Evolutionary conservation across 208 protist genomes (phyloP), one percentile per base, ranked within the genome.

Genomic region (Trypanosoma platydactyli): DNA sequence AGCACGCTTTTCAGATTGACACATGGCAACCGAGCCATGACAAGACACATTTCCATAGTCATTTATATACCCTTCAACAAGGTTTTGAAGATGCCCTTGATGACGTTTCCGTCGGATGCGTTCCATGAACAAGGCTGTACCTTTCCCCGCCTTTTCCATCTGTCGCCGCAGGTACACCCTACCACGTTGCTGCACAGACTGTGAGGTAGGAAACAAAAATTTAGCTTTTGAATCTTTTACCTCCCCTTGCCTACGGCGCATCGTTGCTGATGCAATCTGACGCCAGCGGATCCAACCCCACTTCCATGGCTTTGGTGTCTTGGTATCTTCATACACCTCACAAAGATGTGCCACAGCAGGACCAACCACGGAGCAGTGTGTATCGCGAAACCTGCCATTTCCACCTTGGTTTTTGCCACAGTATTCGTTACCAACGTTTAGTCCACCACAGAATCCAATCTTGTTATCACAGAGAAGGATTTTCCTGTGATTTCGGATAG

Each of bases 361-460:
- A 18, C 94, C 94, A 1, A 74, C 58, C 0, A 97, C 79, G 4
- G 73, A 55, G 68, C 89, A 91, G 45, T 96, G 89, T 16, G 84
- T 94, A 71, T 97, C 94, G 29, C 92, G 81, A 61, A 97, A 97
- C 46, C 79, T 73, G 7, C 88, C 88, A 45, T 62, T 89, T 22
- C 90, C 91, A 11, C 89, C 90, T 2, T 69, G 64, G 12, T 44
- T 68, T 40, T 44, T 71, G 3, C 91, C 87, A 69, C 88, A 94
- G 78, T 97, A 97, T 55, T 96, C 88, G 72, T 97, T 92, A 38
- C 89, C 94, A 40, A 97, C 80, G 71, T 97, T 97, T 12, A 97
- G 67, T 15, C 94, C 94, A n/a, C 94, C 94, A 65, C 85, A 93
- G 42, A 93, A 97, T n/a, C 90, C 94, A 54, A 93, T 81, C 22